Evolutionary conservation across 2,329 filamentous ascomycete genomes (phyloP).

Genomic region (Aphanoascus verrucosus): DNA sequence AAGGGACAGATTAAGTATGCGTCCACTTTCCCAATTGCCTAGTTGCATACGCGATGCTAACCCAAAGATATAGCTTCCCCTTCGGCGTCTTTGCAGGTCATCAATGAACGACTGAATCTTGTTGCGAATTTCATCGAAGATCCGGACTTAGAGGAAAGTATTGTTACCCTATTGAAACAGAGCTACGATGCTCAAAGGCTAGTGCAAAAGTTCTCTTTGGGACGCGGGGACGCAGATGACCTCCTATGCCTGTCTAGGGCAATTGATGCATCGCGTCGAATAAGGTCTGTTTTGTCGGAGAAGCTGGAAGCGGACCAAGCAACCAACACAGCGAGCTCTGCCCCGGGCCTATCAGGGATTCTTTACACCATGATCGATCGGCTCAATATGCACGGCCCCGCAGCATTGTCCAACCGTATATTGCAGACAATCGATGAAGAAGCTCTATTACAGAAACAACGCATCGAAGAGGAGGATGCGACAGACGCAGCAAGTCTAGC

Average conservation of each 20-base stretch:
- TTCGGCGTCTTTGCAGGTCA: conserved; percentile 72
- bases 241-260: conserved; percentile 73
- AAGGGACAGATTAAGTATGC: conserved; percentile 65
- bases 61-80: conserved; percentile 49
- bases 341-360: conserved; percentile 26
- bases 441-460: conserved; percentile 69
- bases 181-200: conserved; percentile 81
- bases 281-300: conserved; percentile 35
- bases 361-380: conserved; percentile 25
- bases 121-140: conserved; percentile 63
- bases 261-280: conserved; percentile 60
- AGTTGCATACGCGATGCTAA: background rate
- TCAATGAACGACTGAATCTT: conserved; percentile 69
- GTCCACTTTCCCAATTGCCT: background rate
- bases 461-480: conserved; percentile 61
- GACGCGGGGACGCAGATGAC: conserved; percentile 85
- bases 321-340: conserved; percentile 17
- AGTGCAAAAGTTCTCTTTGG: conserved; percentile 87
- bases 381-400: conserved; percentile 50
- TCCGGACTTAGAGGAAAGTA: conserved; percentile 56
- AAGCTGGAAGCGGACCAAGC: conserved; percentile 16
- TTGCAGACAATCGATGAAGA: conserved; percentile 81
- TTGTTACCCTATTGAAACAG: conserved; percentile 57
- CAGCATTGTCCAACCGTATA: conserved; percentile 60
- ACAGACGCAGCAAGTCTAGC: conserved; percentile 62